Percentiles rank a stretch among this genome's conserved stretches.
These are phyloP conservation scores for Fraxinus platypoda DNA, from an alignment of 305 asterid genomes.

Conservation along the genomic window DNA sequence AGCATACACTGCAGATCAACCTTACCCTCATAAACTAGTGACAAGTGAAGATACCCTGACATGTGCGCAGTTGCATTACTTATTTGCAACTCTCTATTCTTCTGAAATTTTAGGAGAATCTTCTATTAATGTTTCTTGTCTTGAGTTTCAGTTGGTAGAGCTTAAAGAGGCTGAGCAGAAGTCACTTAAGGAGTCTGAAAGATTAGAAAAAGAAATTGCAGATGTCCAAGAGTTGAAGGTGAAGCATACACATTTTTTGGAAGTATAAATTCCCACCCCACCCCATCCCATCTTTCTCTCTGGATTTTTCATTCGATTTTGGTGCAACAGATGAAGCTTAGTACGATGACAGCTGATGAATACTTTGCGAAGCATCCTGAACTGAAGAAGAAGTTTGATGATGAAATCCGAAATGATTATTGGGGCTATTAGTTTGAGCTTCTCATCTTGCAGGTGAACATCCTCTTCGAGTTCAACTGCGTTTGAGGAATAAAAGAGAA, in stretches of 20 bases:
- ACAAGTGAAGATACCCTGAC: not conserved
- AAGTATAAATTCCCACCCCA: not conserved
- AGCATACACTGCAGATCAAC: not conserved
- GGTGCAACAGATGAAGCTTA: slow-evolving; percentile 64
- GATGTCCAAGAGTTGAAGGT: slow-evolving; percentile 96
- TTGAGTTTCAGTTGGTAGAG: slow-evolving; percentile 70
- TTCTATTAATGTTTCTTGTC: slow-evolving; percentile 8
- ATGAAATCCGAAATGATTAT: slow-evolving; percentile 89
- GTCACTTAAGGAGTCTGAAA: slow-evolving; percentile 82
- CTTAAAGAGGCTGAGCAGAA: slow-evolving; percentile 84
- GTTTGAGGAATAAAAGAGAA: slow-evolving; percentile 47
- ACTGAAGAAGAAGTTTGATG: slow-evolving; percentile 91
- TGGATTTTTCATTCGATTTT: slow-evolving; percentile 18
- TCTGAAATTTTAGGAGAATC: slow-evolving; percentile 15
- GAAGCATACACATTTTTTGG: slow-evolving; percentile 5
- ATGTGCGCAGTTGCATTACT: not conserved
- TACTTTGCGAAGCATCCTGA: slow-evolving; percentile 95
- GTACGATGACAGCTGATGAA: slow-evolving; percentile 98
- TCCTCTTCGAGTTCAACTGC: slow-evolving; percentile 32
- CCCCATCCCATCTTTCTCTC: not conserved
- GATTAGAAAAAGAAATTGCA: slow-evolving; percentile 81
- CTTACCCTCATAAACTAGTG: not conserved
- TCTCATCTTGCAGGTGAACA: slow-evolving; percentile 23
- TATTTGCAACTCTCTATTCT: not conserved
- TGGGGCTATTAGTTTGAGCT: slow-evolving; percentile 73